phyloP scores from a whole-genome alignment of 208 protist species.

The Acanthamoeba castellanii region DNA sequence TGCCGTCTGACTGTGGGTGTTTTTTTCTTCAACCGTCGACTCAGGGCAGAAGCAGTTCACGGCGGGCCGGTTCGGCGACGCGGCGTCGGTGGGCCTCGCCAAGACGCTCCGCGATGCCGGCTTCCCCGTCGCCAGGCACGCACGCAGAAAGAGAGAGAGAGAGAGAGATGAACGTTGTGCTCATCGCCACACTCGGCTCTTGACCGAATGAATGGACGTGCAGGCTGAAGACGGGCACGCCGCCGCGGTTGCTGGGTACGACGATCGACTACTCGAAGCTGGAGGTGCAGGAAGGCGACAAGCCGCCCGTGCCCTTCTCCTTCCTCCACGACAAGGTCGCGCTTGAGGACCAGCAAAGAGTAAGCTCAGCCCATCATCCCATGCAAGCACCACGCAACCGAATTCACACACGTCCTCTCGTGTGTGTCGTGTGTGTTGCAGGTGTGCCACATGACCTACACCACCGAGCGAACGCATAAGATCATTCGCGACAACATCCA shows the following conservation, averaged over 20 bases:
- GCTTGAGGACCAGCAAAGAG: not conserved
- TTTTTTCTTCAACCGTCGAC: not conserved
- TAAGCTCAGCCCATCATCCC: not conserved
- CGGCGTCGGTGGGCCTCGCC: slow-evolving; percentile 82
- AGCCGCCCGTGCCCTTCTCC: slow-evolving; percentile 89
- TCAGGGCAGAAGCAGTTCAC: slow-evolving; percentile 31
- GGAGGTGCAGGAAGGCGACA: slow-evolving; percentile 84
- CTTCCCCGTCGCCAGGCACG: not conserved
- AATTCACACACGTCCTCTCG: not conserved
- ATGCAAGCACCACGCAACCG: too few relatives aligned
- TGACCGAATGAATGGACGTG: not conserved
- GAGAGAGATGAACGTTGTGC: not conserved
- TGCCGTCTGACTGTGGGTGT: not conserved
- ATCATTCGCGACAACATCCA: slow-evolving; percentile 85
- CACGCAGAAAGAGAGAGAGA: too few relatives aligned
- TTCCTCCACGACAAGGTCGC: slow-evolving; percentile 81
- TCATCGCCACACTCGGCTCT: not conserved
- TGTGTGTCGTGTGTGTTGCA: not conserved
- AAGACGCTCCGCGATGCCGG: slow-evolving; percentile 77
- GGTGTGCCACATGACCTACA: slow-evolving; percentile 87
- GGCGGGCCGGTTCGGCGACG: slow-evolving; percentile 87
- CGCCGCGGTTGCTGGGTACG: slow-evolving; percentile 89
- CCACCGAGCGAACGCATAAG: slow-evolving; percentile 83
- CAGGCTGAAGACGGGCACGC: slow-evolving; percentile 90
- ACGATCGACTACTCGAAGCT: slow-evolving; percentile 87